These are phyloP conservation scores for Suillus discolor DNA, from an alignment of 768 basidiomycete genomes.

Conservation along the genomic window DNA sequence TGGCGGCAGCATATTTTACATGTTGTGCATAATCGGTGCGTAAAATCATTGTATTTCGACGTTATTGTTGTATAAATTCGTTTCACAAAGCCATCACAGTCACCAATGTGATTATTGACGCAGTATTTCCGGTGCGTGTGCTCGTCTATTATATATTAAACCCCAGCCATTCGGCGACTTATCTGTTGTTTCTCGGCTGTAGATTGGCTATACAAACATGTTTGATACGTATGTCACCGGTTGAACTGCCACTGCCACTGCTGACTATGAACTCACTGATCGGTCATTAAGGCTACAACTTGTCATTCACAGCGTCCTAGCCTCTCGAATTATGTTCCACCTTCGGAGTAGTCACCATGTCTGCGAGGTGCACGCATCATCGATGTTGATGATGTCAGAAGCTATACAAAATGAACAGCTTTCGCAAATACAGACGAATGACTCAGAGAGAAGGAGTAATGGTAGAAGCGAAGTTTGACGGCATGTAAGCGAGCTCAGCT, in stretches of 20 bases:
- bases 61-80: neutral
- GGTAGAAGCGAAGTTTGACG: neutral
- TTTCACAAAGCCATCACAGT: conserved; percentile 17
- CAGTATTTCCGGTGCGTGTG: conserved; percentile 15
- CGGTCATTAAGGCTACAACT: conserved; percentile 16
- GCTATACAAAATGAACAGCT: neutral
- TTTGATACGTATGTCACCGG: neutral
- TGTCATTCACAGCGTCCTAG: conserved; percentile 27
- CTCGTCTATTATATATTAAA: neutral
- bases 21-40: conserved; percentile 22
- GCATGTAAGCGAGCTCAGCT: neutral
- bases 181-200: too few species aligned
- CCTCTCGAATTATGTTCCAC: conserved; percentile 31
- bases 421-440: neutral
- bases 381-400: too few species aligned
- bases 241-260: neutral
- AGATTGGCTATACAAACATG: neutral
- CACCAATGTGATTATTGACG: conserved; percentile 14
- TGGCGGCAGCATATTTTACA: conserved; percentile 21
- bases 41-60: too few species aligned
- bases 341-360: conserved; percentile 21
- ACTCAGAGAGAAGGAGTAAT: neutral
- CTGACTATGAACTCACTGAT: neutral
- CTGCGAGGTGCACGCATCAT: neutral
- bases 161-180: neutral